phyloP scores from a whole-genome alignment of 2,329 filamentous ascomycete species.

The Domatiomyces catenatus region DNA sequence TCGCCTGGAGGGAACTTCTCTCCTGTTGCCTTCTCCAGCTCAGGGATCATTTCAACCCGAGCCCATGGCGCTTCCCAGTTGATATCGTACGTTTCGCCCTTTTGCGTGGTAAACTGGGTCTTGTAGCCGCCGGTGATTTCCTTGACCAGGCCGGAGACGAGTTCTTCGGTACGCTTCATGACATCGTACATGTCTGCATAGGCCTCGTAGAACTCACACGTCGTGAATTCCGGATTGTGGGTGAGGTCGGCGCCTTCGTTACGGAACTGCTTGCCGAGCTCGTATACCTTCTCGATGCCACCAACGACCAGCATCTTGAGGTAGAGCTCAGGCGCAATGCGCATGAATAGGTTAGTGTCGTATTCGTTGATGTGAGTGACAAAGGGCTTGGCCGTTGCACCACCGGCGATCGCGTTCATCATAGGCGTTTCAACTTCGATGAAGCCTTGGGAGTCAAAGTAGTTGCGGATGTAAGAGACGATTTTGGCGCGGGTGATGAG shows the following conservation, averaged over 20 bases:
- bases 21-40: conserved; percentile 72
- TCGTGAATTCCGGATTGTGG: conserved; percentile 97
- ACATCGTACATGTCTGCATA: conserved; percentile 85
- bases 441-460: conserved; percentile 77
- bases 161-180: conserved; percentile 81
- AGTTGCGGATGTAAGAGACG: conserved; percentile 72
- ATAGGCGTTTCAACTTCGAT: conserved; percentile 93
- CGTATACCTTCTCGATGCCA: conserved; percentile 85
- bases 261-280: conserved; percentile 87
- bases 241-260: conserved; percentile 87
- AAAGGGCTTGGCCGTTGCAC: conserved; percentile 90
- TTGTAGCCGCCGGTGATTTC: conserved; percentile 73
- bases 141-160: conserved; percentile 75
- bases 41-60: conserved; percentile 87
- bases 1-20: conserved; percentile 88
- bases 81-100: conserved; percentile 72
- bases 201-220: conserved; percentile 92
- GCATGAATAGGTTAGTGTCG: conserved; percentile 87
- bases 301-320: conserved; percentile 94
- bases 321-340: conserved; percentile 87
- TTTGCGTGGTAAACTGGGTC: conserved; percentile 74
- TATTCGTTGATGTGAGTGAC: conserved; percentile 91
- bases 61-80: conserved; percentile 96
- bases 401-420: conserved; percentile 90
- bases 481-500: conserved; percentile 79